These are phyloP conservation scores for Neurospora sp. DNA, from an alignment of 495 filamentous ascomycete species.

Conservation along the genomic window DNA sequence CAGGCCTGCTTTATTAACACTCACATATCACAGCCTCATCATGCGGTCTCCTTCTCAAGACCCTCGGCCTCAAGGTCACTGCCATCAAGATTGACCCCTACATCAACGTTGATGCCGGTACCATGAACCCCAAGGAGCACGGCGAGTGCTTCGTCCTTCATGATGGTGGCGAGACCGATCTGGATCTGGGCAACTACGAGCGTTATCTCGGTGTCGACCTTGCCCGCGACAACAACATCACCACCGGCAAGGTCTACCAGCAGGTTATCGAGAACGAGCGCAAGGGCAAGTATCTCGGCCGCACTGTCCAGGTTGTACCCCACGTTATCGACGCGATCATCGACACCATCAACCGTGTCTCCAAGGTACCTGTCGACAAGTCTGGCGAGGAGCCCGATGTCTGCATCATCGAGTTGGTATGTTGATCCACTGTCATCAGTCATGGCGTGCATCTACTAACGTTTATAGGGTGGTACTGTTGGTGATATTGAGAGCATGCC, in stretches of 20 bases:
- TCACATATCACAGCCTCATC: slow-evolving; percentile 4
- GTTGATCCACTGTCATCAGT: background rate
- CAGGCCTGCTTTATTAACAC: background rate
- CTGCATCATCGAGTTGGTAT: slow-evolving; percentile 64
- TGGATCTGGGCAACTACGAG: slow-evolving; percentile 96
- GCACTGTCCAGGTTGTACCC: slow-evolving; percentile 88
- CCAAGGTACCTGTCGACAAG: slow-evolving; percentile 79
- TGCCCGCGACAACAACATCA: slow-evolving; percentile 78
- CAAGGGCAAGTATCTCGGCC: slow-evolving; percentile 76
- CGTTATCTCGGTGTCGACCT: slow-evolving; percentile 48
- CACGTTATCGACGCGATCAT: slow-evolving; percentile 86
- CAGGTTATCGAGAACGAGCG: slow-evolving; percentile 70
- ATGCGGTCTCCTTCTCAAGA: slow-evolving; percentile 76
- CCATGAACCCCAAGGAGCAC: slow-evolving; percentile 53
- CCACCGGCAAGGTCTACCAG: slow-evolving; percentile 90
- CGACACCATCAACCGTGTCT: slow-evolving; percentile 85
- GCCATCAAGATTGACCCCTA: slow-evolving; percentile 62
- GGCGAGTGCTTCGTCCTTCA: slow-evolving; percentile 34
- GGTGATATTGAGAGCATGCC: slow-evolving; percentile 85
- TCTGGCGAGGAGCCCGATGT: slow-evolving; percentile 74
- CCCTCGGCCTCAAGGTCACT: slow-evolving; percentile 55
- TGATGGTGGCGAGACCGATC: slow-evolving; percentile 42
- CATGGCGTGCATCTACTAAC: slow-evolving; percentile 1
- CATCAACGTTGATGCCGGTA: slow-evolving; percentile 76
- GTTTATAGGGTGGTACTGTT: slow-evolving; percentile 23